phyloP scores from a whole-genome alignment of 2,329 filamentous ascomycete genomes.

The Chrysoporthe cubensis region DNA sequence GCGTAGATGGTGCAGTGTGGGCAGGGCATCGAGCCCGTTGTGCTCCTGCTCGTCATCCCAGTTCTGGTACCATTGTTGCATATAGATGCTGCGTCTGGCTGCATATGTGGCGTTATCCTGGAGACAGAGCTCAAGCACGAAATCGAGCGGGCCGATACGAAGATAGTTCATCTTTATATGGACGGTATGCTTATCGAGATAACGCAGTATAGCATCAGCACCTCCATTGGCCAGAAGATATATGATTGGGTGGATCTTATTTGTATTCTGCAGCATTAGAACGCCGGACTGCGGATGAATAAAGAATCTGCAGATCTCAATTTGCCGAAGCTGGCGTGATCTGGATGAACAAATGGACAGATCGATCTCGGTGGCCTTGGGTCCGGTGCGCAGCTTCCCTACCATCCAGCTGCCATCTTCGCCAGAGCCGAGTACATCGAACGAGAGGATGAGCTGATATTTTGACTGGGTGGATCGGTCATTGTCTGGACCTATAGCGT shows the following conservation, averaged over 20 bases:
- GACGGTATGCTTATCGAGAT: background rate
- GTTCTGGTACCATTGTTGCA: no score
- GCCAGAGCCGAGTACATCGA: conserved; percentile 3
- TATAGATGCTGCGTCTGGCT: no score
- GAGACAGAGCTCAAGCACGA: background rate
- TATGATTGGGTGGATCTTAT: background rate
- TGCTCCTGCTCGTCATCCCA: background rate
- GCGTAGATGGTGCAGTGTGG: background rate
- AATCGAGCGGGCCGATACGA: conserved; percentile 16
- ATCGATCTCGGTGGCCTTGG: background rate
- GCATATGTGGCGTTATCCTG: background rate
- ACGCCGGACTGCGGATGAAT: conserved; percentile 10
- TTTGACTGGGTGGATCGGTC: conserved; percentile 7
- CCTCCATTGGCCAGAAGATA: conserved; percentile 4
- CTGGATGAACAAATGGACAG: conserved; percentile 7
- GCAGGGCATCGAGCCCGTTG: conserved; percentile 1
- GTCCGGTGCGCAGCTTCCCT: background rate
- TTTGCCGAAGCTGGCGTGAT: background rate
- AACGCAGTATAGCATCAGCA: background rate
- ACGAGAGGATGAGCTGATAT: conserved; percentile 13
- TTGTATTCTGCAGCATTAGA: conserved; percentile 3
- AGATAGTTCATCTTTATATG: conserved; percentile 13
- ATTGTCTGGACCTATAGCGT: no score
- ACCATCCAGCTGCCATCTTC: background rate
- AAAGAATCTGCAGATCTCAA: background rate